Evolutionary conservation across 1,284 basidiomycete species (phyloP), one percentile per base, ranked within the genome.

Genomic region (Moniliophthora roreri): DNA sequence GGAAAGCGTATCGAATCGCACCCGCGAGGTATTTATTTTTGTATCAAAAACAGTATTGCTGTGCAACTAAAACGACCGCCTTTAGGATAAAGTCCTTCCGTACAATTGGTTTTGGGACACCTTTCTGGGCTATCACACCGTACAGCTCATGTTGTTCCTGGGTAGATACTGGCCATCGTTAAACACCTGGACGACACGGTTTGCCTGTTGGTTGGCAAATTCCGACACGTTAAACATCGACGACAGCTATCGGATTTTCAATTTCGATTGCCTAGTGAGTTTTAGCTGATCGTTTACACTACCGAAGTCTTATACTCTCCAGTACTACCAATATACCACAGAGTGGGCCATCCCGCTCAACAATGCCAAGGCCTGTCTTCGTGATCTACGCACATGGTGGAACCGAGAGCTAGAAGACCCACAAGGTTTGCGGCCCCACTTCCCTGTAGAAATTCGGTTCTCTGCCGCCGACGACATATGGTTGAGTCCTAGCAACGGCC

Each of bases 381-480:
- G 73, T 26, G 92, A 89, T 52, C 75, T 98, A 60, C 80, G 84
- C 41, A 70, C 75, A 8, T 98, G 92, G 89, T 73, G 96, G 16
- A 79, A 83, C 23, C 69, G 75, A 49, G 91, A 96, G 67, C 78
- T 82, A 50, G 69, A 75, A 16, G 76, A 89, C 64, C 79, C 85
- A 0, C 64, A 79, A 21, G 95, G 95, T 11, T 76, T 94, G 49
- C 81, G 91, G 23, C 86, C 91, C 3, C 95, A 99, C 67, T 98
- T 95, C 69, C 92, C 93, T 3, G 80, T 99, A 65, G 96, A 99
- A 75, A 86, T 99, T 58, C 84, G 97, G 9, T 96, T 94, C 71
- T 89, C 91, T 34, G 85, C 85, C 21, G 77, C 80, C 20, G 96
- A 99, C 72, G 92, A 95, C 63, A 93, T 98, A 56, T 98, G 93